Conservation (phyloP, 345 rosid species). For the Ceriops zippeliana region DNA sequence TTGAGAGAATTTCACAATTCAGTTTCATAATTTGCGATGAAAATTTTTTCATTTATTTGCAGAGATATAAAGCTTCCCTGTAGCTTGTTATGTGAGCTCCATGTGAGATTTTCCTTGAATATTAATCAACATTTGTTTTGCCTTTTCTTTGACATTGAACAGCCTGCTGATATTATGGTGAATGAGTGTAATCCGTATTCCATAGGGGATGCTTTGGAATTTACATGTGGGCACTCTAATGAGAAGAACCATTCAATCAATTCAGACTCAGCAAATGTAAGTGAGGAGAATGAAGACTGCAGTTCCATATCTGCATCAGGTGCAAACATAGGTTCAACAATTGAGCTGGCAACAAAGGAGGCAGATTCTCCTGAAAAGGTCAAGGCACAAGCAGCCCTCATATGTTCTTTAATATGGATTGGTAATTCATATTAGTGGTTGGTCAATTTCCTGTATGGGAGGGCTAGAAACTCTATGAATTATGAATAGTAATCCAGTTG, state of each 20-base stretch:
- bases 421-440: neutral
- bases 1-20: neutral
- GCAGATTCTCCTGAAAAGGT: constrained; percentile 11
- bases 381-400: constrained; percentile 13
- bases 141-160: constrained; percentile 20
- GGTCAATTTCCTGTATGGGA: constrained; percentile 2
- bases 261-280: constrained; percentile 21
- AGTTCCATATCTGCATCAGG: constrained; percentile 34
- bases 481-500: neutral
- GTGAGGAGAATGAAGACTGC: constrained; percentile 36
- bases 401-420: neutral
- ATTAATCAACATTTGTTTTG: neutral
- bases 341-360: constrained; percentile 16
- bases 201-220: constrained; percentile 5
- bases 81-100: neutral
- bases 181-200: constrained; percentile 10
- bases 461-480: constrained; percentile 3
- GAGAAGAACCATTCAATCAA: constrained; percentile 18
- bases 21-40: neutral
- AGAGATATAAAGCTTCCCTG: neutral
- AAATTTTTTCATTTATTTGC: neutral
- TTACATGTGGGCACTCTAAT: constrained; percentile 10
- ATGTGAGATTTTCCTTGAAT: neutral
- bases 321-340: constrained; percentile 30
- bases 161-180: constrained; percentile 30